Evolutionary conservation across 2,329 filamentous ascomycete genomes (phyloP).

Genomic region (Talaromyces verruculosus): DNA sequence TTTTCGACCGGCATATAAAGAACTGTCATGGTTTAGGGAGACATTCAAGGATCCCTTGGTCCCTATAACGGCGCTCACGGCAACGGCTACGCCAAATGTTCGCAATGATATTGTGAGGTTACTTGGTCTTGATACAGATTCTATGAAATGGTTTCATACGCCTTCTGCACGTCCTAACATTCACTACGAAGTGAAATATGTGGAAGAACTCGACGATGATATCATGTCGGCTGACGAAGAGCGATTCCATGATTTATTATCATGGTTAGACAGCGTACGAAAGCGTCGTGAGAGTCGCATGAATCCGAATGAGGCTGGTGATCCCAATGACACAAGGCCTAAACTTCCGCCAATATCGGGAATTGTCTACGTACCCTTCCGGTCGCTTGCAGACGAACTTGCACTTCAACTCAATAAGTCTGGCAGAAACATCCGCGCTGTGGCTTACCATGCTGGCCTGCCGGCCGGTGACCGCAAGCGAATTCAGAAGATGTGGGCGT

Average conservation of each 20-base stretch:
- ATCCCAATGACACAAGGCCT: slow-evolving; percentile 19
- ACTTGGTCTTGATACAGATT: slow-evolving; percentile 64
- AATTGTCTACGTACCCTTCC: slow-evolving; percentile 49
- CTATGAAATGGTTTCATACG: slow-evolving; percentile 74
- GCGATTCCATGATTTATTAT: slow-evolving; percentile 73
- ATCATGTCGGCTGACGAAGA: slow-evolving; percentile 51
- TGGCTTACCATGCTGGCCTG: slow-evolving; percentile 59
- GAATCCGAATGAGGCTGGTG: slow-evolving; percentile 33
- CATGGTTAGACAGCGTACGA: slow-evolving; percentile 74
- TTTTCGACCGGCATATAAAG: slow-evolving; percentile 89
- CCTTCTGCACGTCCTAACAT: slow-evolving; percentile 81
- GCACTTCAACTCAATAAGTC: slow-evolving; percentile 36
- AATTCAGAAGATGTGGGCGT: slow-evolving; percentile 50
- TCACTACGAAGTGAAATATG: slow-evolving; percentile 80
- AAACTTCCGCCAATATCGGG: slow-evolving; percentile 43
- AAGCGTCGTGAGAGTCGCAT: slow-evolving; percentile 62
- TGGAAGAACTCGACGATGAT: slow-evolving; percentile 35
- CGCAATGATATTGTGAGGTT: slow-evolving; percentile 78
- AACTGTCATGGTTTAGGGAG: slow-evolving; percentile 76
- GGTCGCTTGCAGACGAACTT: slow-evolving; percentile 43
- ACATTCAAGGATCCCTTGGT: slow-evolving; percentile 69
- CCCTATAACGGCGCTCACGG: slow-evolving; percentile 88
- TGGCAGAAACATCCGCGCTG: slow-evolving; percentile 40
- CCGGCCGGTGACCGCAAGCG: slow-evolving; percentile 69
- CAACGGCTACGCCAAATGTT: slow-evolving; percentile 80